Evolutionary conservation across 352 stramenopile genomes (phyloP).

Genomic region (Globisporangium rhizosaccharum): DNA sequence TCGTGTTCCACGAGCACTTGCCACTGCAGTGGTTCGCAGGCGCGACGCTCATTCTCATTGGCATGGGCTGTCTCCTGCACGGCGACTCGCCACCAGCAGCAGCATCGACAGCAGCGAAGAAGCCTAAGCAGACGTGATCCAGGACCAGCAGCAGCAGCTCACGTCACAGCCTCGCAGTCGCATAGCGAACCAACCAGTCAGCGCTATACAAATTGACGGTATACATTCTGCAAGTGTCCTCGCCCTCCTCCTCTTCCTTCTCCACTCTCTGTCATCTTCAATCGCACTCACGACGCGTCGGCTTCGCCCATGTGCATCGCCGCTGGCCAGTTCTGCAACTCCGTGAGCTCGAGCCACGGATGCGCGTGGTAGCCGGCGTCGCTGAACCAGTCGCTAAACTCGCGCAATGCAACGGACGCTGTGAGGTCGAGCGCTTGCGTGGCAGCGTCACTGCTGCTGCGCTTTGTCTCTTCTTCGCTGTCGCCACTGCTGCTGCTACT

Average conservation of each 20-base stretch:
- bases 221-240: slow-evolving; percentile 6
- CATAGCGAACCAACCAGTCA: background rate
- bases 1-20: slow-evolving; percentile 71
- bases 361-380: slow-evolving; percentile 56
- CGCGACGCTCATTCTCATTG: slow-evolving; percentile 62
- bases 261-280: background rate
- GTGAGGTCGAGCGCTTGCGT: slow-evolving; percentile 26
- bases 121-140: slow-evolving; percentile 23
- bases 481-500: slow-evolving; percentile 12
- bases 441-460: background rate
- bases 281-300: background rate
- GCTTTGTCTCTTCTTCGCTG: slow-evolving; percentile 23
- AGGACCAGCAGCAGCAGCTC: background rate
- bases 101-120: background rate
- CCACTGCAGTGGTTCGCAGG: slow-evolving; percentile 72
- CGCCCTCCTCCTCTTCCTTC: background rate
- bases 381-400: slow-evolving; percentile 77
- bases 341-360: slow-evolving; percentile 75
- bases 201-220: slow-evolving; percentile 6
- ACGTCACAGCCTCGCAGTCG: background rate
- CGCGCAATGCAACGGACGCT: slow-evolving; percentile 43
- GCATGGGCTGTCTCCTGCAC: slow-evolving; percentile 62
- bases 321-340: slow-evolving; percentile 74
- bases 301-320: slow-evolving; percentile 59
- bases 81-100: slow-evolving; percentile 29